Conservation (phyloP, 2,329 filamentous ascomycete genomes). For the Metarhizium robertsii region DNA sequence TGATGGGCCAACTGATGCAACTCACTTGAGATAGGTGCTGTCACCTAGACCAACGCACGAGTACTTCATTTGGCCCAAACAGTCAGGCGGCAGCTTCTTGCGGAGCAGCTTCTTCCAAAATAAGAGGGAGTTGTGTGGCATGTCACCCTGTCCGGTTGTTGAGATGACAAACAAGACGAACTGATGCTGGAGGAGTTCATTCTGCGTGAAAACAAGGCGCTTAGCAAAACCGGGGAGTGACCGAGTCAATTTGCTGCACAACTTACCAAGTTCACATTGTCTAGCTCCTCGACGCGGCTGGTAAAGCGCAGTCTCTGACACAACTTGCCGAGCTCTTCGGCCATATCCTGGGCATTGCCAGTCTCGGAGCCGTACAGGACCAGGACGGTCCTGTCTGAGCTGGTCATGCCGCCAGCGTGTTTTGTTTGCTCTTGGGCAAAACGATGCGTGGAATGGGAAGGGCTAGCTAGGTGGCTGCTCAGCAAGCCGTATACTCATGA, state of each 20-base stretch:
- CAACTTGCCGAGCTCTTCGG: conserved; percentile 69
- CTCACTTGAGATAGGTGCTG: conserved; percentile 84
- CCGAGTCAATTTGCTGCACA: neutral
- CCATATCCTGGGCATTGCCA: conserved; percentile 85
- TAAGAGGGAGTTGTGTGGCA: conserved; percentile 69
- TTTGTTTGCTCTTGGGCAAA: neutral
- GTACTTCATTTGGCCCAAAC: conserved; percentile 61
- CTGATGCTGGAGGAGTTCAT: conserved; percentile 37
- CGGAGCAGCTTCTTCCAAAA: conserved; percentile 84
- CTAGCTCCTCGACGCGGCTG: conserved; percentile 67
- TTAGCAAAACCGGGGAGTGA: neutral
- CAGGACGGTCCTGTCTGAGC: conserved; percentile 38
- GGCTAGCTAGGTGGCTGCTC: neutral
- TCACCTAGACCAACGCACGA: conserved; percentile 88
- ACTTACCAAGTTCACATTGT: conserved; percentile 66
- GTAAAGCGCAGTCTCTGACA: conserved; percentile 71
- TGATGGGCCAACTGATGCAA: conserved; percentile 6
- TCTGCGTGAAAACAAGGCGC: conserved; percentile 25
- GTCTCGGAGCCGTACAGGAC: conserved; percentile 93
- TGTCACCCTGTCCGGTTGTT: conserved; percentile 89
- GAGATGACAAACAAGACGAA: conserved; percentile 76
- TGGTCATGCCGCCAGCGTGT: conserved; percentile 13
- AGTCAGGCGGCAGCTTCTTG: conserved; percentile 64
- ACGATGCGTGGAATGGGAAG: neutral
- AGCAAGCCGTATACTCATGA: neutral